Percentiles rank a stretch among this genome's conserved stretches.
Evolutionary conservation across 2,329 filamentous ascomycete species (phyloP).

Genomic region (Fusarium sp.): DNA sequence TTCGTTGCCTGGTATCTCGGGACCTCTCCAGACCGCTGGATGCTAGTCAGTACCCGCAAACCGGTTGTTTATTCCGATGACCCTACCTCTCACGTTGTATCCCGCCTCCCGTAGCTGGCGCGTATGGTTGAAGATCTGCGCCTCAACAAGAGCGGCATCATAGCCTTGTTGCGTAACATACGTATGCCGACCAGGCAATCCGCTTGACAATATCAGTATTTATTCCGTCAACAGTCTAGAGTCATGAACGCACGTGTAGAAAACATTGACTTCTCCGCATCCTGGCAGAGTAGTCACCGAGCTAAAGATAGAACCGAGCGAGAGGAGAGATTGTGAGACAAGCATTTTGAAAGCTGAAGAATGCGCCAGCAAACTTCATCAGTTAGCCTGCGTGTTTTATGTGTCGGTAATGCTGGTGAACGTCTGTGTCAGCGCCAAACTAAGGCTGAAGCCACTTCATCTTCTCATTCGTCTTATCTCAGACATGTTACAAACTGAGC

Average conservation of each 20-base stretch:
- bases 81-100: background rate
- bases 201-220: background rate
- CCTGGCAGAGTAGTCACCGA: background rate
- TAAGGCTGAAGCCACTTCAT: background rate
- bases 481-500: background rate
- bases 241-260: background rate
- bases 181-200: background rate
- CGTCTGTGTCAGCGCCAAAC: background rate
- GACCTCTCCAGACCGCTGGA: constrained; percentile 6
- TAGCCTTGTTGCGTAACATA: constrained; percentile 14
- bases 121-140: constrained; percentile 16
- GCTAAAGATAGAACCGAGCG: background rate
- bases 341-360: background rate
- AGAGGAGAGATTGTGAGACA: background rate
- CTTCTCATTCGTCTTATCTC: background rate
- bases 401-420: background rate
- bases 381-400: background rate
- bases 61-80: fast-evolving
- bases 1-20: background rate
- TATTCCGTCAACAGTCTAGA: fast-evolving
- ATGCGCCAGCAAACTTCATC: fast-evolving
- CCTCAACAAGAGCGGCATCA: background rate
- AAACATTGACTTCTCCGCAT: constrained; percentile 4
- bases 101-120: background rate
- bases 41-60: fast-evolving